Percentiles rank a stretch among this genome's conserved stretches.
Evolutionary conservation across 257 asterid genomes (phyloP).

Genomic region (Solanum ossicruentum): DNA sequence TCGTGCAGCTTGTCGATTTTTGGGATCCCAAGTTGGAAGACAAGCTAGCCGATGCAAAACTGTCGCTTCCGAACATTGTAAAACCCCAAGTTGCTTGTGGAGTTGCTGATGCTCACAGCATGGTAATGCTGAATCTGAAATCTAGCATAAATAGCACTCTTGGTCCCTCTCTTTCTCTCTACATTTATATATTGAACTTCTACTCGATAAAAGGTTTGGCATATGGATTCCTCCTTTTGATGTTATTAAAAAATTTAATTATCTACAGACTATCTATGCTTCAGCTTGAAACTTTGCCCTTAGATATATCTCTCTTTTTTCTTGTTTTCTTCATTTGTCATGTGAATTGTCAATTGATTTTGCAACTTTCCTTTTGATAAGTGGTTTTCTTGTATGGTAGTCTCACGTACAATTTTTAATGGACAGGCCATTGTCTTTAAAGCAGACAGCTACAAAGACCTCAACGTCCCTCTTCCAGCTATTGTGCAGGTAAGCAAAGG

Average conservation of each 20-base stretch:
- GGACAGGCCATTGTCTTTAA: constrained; percentile 83
- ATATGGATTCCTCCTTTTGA: background rate
- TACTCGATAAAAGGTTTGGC: background rate
- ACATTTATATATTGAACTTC: background rate
- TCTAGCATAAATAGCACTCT: background rate
- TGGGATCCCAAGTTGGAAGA: constrained; percentile 46
- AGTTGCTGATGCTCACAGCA: constrained; percentile 88
- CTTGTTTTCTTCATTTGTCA: background rate
- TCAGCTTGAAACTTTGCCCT: background rate
- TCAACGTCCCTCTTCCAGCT: constrained; percentile 88
- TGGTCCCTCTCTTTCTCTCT: background rate
- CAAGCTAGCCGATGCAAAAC: constrained; percentile 55
- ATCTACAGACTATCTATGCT: background rate
- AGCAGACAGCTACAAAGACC: constrained; percentile 60
- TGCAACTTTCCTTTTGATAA: background rate
- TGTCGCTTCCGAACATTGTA: constrained; percentile 71
- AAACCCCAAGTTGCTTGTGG: constrained; percentile 99
- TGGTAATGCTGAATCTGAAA: constrained; percentile 34
- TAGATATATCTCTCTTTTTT: background rate
- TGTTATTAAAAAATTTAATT: background rate
- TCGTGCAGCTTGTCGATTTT: constrained; percentile 69
- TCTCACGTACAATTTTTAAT: constrained; percentile 3
- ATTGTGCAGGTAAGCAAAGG: constrained; percentile 61
- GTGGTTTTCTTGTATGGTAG: constrained; percentile 1
- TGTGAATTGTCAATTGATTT: background rate